Base-by-base conservation (phyloP, 345 rosid genomes). In the Eutrema heterophyllum region DNA sequence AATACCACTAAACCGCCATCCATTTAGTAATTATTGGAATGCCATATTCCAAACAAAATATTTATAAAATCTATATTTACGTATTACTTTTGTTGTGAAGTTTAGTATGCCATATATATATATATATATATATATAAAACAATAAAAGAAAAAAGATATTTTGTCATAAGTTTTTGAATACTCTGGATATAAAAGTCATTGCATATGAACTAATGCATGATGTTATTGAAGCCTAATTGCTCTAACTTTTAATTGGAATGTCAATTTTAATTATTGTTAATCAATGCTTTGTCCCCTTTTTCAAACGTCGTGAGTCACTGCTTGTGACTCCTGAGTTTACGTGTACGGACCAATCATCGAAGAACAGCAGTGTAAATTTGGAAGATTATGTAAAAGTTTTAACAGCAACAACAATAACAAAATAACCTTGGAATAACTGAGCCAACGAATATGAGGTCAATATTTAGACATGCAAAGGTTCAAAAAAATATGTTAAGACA, bases 301-400 rank as follows among this genome's bases (percentile, higher is more conserved):
- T 57, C 78, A 74, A 74, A 74, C 36, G 60, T 56, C 52, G 44
- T 49, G 35, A 73, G 46, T 53, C 70, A 29, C 18, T 43, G n/a
- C 49, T 35, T 11, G 11, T 35, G 56, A 36, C 41, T 26, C 35
- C 13, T 56, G 43, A 64, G 60, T 66, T 65, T 56, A 41, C 72
- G 72, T 66, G 52, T 48, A 46, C 52, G 72, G 32, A 56, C 60
- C 30, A 58, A 48, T 44, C 16, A 48, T 66, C 67, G 5, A 50
- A 66, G 44, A 67, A 30, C 59, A 48, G 58, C 32, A 48, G 66
- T 38, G 21, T 46, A 46, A 18, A 11, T 4, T 18, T 64, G 43
- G 77, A 73, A 64, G 64, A 27, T 56, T 26, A 9, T 45, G 58
- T 72, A 43, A 73, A 26, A 50, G 32, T 12, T 8, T 15, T 45